Percentiles rank a stretch among this genome's conserved stretches.
Evolutionary conservation across 352 stramenopile genomes (phyloP).

Genomic region (Phytophthora citricola): DNA sequence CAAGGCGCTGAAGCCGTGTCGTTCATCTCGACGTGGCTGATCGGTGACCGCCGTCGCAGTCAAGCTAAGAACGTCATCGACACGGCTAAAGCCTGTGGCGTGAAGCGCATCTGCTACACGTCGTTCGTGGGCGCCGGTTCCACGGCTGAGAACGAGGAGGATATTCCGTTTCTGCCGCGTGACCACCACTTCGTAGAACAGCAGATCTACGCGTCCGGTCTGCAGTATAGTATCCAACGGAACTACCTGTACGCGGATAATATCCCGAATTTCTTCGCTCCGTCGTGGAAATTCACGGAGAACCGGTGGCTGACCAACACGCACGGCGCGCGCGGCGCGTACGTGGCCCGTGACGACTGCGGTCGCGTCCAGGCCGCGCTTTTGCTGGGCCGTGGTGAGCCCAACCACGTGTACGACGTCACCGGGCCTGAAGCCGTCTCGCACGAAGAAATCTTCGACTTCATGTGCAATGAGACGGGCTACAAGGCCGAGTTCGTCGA

Average conservation of each 20-base stretch:
- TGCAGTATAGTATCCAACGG: not conserved
- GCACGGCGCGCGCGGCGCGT: not conserved
- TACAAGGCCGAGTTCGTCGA: conserved; percentile 1
- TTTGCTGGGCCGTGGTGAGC: not conserved
- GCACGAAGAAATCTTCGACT: not conserved
- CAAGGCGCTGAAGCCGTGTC: not conserved
- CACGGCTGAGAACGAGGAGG: not conserved
- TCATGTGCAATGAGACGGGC: not conserved
- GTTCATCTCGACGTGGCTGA: not conserved
- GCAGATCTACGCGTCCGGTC: not conserved
- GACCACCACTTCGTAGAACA: not conserved
- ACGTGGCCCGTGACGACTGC: not conserved
- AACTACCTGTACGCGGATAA: not conserved
- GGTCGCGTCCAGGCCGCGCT: not conserved
- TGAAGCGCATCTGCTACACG: not conserved
- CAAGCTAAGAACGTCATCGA: not conserved
- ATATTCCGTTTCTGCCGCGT: not conserved
- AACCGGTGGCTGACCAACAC: not conserved
- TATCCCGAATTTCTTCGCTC: not conserved
- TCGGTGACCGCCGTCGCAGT: not conserved
- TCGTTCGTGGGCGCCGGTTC: not conserved
- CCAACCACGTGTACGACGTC: not conserved
- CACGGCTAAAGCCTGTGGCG: not conserved
- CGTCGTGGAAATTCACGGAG: not conserved
- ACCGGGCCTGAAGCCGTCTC: not conserved